These are phyloP conservation scores for Protomyces lactucae-debilis DNA, from an alignment of 1,139 yeast species.

Conservation along the genomic window DNA sequence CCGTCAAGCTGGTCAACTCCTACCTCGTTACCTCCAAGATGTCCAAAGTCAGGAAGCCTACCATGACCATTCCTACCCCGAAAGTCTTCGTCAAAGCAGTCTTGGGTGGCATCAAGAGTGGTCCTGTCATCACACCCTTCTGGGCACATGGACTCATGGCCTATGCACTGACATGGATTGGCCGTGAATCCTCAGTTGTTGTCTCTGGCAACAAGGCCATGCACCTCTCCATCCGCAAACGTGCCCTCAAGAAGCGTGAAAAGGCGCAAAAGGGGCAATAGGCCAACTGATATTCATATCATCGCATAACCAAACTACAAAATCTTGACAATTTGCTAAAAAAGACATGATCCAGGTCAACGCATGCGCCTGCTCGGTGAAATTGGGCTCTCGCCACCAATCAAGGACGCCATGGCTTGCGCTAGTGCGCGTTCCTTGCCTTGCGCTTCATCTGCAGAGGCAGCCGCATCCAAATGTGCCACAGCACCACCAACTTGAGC, in stretches of 20 bases:
- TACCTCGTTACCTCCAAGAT: conserved; percentile 90
- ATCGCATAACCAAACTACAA: neutral
- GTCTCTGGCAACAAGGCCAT: conserved; percentile 62
- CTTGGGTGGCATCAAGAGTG: conserved; percentile 74
- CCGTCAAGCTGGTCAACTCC: conserved; percentile 81
- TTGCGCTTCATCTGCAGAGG: neutral
- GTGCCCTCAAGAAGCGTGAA: conserved; percentile 79
- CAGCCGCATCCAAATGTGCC: neutral
- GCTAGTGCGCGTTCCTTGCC: neutral
- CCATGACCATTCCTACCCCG: conserved; percentile 76
- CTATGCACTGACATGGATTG: conserved; percentile 37
- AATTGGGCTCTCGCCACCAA: neutral
- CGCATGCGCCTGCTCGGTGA: neutral
- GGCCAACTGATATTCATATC: neutral
- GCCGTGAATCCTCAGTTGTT: conserved; percentile 46
- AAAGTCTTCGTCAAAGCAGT: conserved; percentile 67
- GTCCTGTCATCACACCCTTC: conserved; percentile 90
- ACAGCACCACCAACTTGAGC: neutral
- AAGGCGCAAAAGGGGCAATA: conserved; percentile 29
- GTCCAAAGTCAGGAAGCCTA: conserved; percentile 83
- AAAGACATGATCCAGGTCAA: too few relatives aligned
- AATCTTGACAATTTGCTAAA: too few relatives aligned
- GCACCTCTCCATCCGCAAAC: conserved; percentile 72
- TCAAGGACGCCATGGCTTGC: neutral
- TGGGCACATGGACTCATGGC: conserved; percentile 95